Evolutionary conservation across 768 basidiomycete genomes (phyloP).

Genomic region (Piloderma croceum): DNA sequence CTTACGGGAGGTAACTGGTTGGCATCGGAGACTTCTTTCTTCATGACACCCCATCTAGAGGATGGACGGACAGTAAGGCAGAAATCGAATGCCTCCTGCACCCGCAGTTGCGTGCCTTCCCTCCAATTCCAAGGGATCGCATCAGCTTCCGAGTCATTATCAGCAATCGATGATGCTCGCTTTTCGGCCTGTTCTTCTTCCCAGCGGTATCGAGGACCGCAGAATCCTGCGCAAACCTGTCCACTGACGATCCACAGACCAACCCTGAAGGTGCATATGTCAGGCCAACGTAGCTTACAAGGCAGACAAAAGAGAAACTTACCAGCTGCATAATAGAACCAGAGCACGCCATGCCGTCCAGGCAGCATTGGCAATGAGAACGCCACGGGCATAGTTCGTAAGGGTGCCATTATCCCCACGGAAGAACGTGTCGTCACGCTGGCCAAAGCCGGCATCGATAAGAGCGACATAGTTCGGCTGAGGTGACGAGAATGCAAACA

Average conservation of each 20-base stretch:
- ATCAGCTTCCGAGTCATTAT: slow-evolving; percentile 32
- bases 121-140: slow-evolving; percentile 78
- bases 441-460: slow-evolving; percentile 40
- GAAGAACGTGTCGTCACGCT: slow-evolving; percentile 76
- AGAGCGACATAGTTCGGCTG: slow-evolving; percentile 42
- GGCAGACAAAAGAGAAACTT: slow-evolving; percentile 17
- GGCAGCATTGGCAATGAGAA: slow-evolving; percentile 72
- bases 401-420: slow-evolving; percentile 54
- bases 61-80: slow-evolving; percentile 48
- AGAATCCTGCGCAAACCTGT: slow-evolving; percentile 73
- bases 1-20: slow-evolving; percentile 8
- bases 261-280: slow-evolving; percentile 38
- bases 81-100: slow-evolving; percentile 79
- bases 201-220: slow-evolving; percentile 80
- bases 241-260: slow-evolving; percentile 78
- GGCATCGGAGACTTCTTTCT: slow-evolving; percentile 24
- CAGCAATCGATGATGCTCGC: slow-evolving; percentile 40
- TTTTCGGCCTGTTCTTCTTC: slow-evolving; percentile 75
- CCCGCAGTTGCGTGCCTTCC: slow-evolving; percentile 59
- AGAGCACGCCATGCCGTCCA: slow-evolving; percentile 77
- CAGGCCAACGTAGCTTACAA: neutral
- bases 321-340: slow-evolving; percentile 70
- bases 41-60: slow-evolving; percentile 30
- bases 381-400: slow-evolving; percentile 70
- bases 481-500: slow-evolving; percentile 57